These are phyloP conservation scores for Emericellopsis atlantica DNA, from an alignment of 2,329 filamentous ascomycete species.

Conservation along the genomic window DNA sequence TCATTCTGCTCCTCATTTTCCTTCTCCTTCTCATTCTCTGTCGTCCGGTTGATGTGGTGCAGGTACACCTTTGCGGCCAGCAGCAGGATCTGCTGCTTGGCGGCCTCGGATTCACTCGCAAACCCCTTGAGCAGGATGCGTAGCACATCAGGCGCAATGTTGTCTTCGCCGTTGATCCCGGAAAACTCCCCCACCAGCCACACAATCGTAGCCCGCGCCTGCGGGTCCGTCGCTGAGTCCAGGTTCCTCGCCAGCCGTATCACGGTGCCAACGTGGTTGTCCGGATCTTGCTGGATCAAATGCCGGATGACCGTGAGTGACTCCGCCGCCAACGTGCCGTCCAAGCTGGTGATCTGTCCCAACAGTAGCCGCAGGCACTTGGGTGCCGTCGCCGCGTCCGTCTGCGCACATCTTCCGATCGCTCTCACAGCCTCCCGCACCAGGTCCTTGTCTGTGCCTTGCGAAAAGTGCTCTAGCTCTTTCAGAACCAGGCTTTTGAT, in stretches of 20 bases:
- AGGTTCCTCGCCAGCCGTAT: slow-evolving; percentile 83
- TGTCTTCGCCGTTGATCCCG: slow-evolving; percentile 65
- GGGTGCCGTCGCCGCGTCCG: slow-evolving; percentile 54
- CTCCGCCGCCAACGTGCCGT: slow-evolving; percentile 81
- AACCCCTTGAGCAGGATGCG: slow-evolving; percentile 82
- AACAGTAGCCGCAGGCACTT: slow-evolving; percentile 76
- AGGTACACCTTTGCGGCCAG: slow-evolving; percentile 95
- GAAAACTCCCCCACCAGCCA: slow-evolving; percentile 96
- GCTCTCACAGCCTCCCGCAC: slow-evolving; percentile 84
- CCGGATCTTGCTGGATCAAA: slow-evolving; percentile 82
- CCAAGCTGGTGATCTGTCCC: slow-evolving; percentile 75
- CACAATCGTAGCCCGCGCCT: slow-evolving; percentile 86
- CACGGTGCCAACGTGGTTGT: slow-evolving; percentile 72
- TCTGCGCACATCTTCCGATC: slow-evolving; percentile 86
- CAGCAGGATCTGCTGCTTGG: slow-evolving; percentile 83
- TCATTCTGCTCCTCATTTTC: slow-evolving; percentile 15
- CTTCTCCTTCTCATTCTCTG: slow-evolving; percentile 24
- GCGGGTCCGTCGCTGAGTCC: slow-evolving; percentile 75
- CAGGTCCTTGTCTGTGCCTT: slow-evolving; percentile 58
- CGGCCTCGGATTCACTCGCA: slow-evolving; percentile 67
- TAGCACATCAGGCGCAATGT: slow-evolving; percentile 85
- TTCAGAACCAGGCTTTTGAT: slow-evolving; percentile 79
- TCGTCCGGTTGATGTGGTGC: slow-evolving; percentile 63
- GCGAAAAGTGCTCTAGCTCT: slow-evolving; percentile 87
- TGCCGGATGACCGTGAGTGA: slow-evolving; percentile 91